Base-by-base conservation (phyloP, 2,329 filamentous ascomycete genomes). In the Ascochyta clinopodiicola region DNA sequence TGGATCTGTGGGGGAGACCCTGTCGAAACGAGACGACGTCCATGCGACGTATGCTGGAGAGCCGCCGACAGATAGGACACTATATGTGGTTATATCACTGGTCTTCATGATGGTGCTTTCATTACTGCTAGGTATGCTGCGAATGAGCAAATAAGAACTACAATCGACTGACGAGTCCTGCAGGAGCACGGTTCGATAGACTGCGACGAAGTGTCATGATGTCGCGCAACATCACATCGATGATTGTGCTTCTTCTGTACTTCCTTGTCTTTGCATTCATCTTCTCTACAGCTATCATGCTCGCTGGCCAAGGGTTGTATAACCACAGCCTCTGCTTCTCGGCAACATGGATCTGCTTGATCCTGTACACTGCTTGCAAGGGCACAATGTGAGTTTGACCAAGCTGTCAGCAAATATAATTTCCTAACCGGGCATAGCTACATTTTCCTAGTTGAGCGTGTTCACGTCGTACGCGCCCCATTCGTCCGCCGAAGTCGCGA, bases 391-490 rank as follows among this genome's bases (percentile, higher is more conserved):
- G 40, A 36, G 49, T 45, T 15, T 21, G 8, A 7, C 2, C 12
- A 2, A 1, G n/a, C 32, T n/a, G 12, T 9, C 15, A 27, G 2
- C 3, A 31, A 22, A 17, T 17, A 1, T 2, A 10, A 10, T 1
- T 15, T 31, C 6, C 35, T 51, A 35, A 44, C n/a, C 45, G 1
- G n/a, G 4, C 10, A 13, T 53, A 65, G 67, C n/a, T 75, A 75
- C 42, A 49, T 74, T 17, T 76, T 75, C 56, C 61, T 77, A 5
- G 66, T 76, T 24, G 75, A 77, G 52, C 64, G 75, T 17, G 62
- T 69, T 7, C 72, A 76, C 46, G 63, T 69, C 10, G 63, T 76
- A 22, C 63, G 73, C 21, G 52, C 64, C 3, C 61, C 69, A 8
- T 63, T 66, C 44, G 53, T 62, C 9, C 56, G 61, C 15, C 67